Conservation (phyloP, 2,329 filamentous ascomycete genomes). For the Fusarium tjaetaba region DNA sequence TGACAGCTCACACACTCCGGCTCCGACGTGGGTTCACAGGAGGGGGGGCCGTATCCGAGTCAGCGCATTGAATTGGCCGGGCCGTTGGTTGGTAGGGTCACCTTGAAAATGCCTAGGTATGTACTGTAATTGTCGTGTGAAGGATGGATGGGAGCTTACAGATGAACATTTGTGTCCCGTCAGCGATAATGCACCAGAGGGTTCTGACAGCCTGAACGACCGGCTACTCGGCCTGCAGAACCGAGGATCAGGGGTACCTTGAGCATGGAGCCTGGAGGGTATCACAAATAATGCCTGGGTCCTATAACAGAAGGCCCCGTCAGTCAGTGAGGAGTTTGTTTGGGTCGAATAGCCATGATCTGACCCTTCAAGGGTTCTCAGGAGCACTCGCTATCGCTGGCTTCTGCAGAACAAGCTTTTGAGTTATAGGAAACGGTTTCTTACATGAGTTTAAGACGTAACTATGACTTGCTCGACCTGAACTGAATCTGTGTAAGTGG, state of each 20-base stretch:
- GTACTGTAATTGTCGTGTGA: background rate
- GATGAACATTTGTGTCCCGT: background rate
- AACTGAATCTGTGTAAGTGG: background rate
- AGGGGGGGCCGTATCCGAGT: background rate
- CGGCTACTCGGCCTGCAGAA: background rate
- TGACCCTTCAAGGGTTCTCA: background rate
- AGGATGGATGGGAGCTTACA: background rate
- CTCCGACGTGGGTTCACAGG: slow-evolving; percentile 21
- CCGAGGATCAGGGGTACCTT: background rate
- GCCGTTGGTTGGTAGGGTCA: background rate
- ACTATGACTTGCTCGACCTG: background rate
- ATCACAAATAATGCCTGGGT: slow-evolving; percentile 1
- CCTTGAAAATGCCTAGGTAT: background rate
- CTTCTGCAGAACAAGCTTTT: background rate
- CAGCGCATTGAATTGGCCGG: background rate
- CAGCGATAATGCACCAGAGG: background rate
- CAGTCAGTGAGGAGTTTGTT: background rate
- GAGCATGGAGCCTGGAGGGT: background rate
- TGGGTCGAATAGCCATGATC: slow-evolving; percentile 9
- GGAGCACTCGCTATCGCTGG: background rate
- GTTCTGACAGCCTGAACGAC: background rate
- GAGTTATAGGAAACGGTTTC: background rate
- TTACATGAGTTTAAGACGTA: background rate
- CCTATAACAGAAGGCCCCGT: background rate
- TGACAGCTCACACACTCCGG: slow-evolving; percentile 32